Base-by-base conservation (phyloP, 1,284 basidiomycete species). In the Puccinia novopanici region DNA sequence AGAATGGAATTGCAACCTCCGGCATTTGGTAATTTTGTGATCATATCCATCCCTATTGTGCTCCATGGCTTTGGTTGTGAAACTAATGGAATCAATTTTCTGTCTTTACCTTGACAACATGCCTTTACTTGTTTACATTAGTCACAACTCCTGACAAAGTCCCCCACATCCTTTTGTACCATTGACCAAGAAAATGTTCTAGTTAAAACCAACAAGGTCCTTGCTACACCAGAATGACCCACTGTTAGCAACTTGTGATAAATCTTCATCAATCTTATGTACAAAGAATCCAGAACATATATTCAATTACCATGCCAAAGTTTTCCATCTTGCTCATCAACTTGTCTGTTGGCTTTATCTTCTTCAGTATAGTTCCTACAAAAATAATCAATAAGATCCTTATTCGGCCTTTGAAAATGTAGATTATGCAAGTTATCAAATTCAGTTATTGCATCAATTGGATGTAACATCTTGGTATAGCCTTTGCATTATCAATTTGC, bases 181-280 rank as follows among this genome's bases (percentile, higher is more conserved):
- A 50, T n/a, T 8, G 67, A 67, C 76, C 76, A 79, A 17, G 8
- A n/a, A 59, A 71, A 79, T 13, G 67, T 45, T n/a, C 37, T 10
- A 13, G 10, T 50, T 24, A 79, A 54, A 1, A 42, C 30, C 17
- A 34, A 65, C 5, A 79, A 40, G 0, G 76, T 79, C 8, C 65
- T 42, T 9, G 50, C 50, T 37, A 72, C n/a, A 24, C 76, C 76
- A 17, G 37, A 22, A 30, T 79, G 76, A 2, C 76, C 68, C 13
- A 24, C 34, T 0, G n/a, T 45, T 24, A 52, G 34, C 1, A 15
- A 12, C 3, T 70, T 24, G 27, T 74, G 72, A 40, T 57, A 59
- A 4, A 34, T 27, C 48, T 54, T n/a, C 2, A 72, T 24, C n/a
- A 65, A 27, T 40, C 24, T 12, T 2, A 6, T 17, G 6, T 19